These are phyloP conservation scores for Aspergillus hancockii DNA, from an alignment of 495 filamentous ascomycete species.

Conservation along the genomic window DNA sequence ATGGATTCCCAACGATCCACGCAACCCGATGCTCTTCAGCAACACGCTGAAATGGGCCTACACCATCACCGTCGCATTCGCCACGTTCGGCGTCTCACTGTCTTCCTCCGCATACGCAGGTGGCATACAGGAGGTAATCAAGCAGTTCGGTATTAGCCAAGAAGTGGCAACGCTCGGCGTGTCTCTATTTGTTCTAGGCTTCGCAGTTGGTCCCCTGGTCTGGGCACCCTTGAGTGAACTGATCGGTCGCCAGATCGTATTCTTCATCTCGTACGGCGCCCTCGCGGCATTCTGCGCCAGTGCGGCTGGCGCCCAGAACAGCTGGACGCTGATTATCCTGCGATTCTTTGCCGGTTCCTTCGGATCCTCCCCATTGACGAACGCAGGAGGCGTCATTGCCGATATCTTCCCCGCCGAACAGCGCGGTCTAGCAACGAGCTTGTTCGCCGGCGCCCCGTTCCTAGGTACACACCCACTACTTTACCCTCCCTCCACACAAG, in stretches of 20 bases:
- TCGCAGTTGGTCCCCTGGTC: conserved; percentile 28
- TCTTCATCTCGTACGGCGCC: conserved; percentile 57
- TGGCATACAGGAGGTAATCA: conserved; percentile 51
- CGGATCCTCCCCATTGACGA: conserved; percentile 65
- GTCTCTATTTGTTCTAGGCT: conserved; percentile 51
- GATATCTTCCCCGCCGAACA: conserved; percentile 63
- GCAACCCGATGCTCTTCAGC: conserved; percentile 61
- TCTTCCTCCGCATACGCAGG: conserved; percentile 70
- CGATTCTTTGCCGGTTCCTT: conserved; percentile 73
- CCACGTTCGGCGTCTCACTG: conserved; percentile 70
- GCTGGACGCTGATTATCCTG: conserved; percentile 62
- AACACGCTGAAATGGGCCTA: conserved; percentile 60
- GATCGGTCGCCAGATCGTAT: conserved; percentile 65
- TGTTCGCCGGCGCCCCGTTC: conserved; percentile 64
- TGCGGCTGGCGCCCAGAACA: conserved; percentile 57
- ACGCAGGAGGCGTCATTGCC: conserved; percentile 68
- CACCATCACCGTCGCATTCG: conserved; percentile 59
- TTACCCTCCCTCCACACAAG: no score
- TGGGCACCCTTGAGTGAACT: conserved; percentile 59
- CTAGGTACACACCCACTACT: conserved; percentile 33
- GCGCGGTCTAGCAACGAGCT: conserved; percentile 57
- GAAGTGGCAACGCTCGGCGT: conserved; percentile 56
- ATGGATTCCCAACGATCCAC: conserved; percentile 62
- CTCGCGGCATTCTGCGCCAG: conserved; percentile 65
- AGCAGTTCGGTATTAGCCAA: conserved; percentile 43